Evolutionary conservation across 2,329 filamentous ascomycete species (phyloP).

Genomic region (Talaromyces amestolkiae): DNA sequence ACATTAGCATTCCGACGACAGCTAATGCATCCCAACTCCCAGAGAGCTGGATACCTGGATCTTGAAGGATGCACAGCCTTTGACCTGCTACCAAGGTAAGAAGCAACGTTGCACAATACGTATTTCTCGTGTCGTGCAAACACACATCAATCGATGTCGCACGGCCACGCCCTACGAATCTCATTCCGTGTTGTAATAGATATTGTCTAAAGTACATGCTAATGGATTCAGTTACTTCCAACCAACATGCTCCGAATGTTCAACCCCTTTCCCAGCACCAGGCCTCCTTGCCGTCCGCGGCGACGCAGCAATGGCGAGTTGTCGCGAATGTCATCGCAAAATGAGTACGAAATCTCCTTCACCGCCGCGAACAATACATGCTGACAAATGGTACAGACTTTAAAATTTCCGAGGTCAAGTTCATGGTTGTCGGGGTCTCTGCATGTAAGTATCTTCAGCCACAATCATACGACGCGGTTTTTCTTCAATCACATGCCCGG

Average conservation of each 20-base stretch:
- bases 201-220: neutral
- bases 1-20: slow-evolving; percentile 60
- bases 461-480: neutral
- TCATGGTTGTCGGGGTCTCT: slow-evolving; percentile 65
- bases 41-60: slow-evolving; percentile 76
- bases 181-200: neutral
- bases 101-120: slow-evolving; percentile 13
- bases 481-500: neutral
- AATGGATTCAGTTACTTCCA: slow-evolving; percentile 63
- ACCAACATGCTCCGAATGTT: slow-evolving; percentile 75
- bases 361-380: neutral
- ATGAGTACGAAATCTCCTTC: slow-evolving; percentile 55
- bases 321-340: slow-evolving; percentile 73
- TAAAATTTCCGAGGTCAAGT: slow-evolving; percentile 73
- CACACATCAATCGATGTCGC: slow-evolving; percentile 5
- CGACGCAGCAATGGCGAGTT: slow-evolving; percentile 70
- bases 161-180: neutral
- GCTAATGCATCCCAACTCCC: slow-evolving; percentile 69
- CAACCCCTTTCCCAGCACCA: slow-evolving; percentile 59
- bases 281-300: slow-evolving; percentile 72
- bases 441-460: slow-evolving; percentile 37
- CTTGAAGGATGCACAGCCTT: slow-evolving; percentile 69
- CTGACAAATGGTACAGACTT: slow-evolving; percentile 44
- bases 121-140: neutral
- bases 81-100: slow-evolving; percentile 70